A percentile compares a stretch with the other conserved stretches of the same genome.
phyloP scores from a whole-genome alignment of 352 stramenopile genomes.

The Thalassiosira exigua region DNA sequence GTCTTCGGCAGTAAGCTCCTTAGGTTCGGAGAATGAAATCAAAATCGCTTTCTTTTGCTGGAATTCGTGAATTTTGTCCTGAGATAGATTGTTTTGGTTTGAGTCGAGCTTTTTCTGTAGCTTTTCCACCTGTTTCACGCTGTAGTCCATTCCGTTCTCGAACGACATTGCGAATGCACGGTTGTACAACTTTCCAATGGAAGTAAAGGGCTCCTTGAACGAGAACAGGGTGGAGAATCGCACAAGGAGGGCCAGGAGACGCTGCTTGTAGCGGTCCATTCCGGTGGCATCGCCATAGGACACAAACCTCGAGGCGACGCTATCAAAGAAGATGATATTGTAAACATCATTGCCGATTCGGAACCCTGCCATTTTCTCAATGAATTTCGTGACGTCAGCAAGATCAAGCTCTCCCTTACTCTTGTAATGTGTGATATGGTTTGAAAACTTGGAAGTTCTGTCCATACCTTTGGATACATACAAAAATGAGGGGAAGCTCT shows the following conservation, averaged over 20 bases:
- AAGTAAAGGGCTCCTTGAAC: conserved; percentile 47
- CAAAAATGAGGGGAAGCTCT: conserved; percentile 36
- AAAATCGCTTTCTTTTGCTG: conserved; percentile 57
- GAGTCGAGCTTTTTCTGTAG: conserved; percentile 44
- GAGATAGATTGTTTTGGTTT: conserved; percentile 21
- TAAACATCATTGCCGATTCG: conserved; percentile 54
- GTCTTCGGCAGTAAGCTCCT: conserved; percentile 37
- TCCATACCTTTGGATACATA: conserved; percentile 53
- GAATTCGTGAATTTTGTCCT: conserved; percentile 45
- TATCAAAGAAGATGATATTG: conserved; percentile 63
- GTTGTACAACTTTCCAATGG: conserved; percentile 57
- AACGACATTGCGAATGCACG: conserved; percentile 53
- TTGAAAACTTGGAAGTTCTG: conserved; percentile 37
- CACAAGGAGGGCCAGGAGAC: conserved; percentile 33
- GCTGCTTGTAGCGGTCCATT: conserved; percentile 53
- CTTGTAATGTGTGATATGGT: conserved; percentile 42
- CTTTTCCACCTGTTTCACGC: conserved; percentile 25
- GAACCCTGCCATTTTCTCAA: conserved; percentile 44
- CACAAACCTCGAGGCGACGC: conserved; percentile 43
- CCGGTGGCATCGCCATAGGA: conserved; percentile 50
- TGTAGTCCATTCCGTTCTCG: conserved; percentile 42
- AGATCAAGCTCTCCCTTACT: conserved; percentile 3
- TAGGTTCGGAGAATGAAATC: conserved; percentile 45
- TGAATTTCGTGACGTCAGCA: conserved; percentile 45
- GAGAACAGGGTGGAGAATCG: conserved; percentile 47